Conservation (phyloP, 305 asterid species). For the Fraxinus nigra region DNA sequence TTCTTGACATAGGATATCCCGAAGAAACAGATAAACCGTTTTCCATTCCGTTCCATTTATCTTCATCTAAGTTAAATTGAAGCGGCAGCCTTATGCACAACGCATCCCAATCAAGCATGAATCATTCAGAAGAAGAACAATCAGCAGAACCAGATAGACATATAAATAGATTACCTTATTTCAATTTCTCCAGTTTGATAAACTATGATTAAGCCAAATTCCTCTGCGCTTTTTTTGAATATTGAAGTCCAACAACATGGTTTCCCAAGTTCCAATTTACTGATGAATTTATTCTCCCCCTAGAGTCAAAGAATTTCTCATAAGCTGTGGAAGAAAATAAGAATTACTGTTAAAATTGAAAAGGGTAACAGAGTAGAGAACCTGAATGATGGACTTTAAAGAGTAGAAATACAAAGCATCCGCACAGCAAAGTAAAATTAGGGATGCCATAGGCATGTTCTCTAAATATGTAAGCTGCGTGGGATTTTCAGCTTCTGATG, state of each 20-base stretch:
- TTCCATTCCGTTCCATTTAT: not conserved
- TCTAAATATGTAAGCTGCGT: slow-evolving; percentile 29
- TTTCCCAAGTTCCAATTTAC: slow-evolving; percentile 57
- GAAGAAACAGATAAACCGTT: not conserved
- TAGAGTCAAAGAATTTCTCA: slow-evolving; percentile 29
- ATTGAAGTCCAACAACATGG: slow-evolving; percentile 79
- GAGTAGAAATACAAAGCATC: slow-evolving; percentile 60
- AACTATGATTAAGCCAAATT: slow-evolving; percentile 53
- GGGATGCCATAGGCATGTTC: slow-evolving; percentile 37
- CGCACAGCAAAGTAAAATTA: slow-evolving; percentile 70
- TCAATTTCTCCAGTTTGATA: slow-evolving; percentile 84
- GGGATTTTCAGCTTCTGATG: slow-evolving; percentile 33
- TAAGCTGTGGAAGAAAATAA: slow-evolving; percentile 27
- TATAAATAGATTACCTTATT: slow-evolving; percentile 49
- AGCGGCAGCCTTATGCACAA: not conserved
- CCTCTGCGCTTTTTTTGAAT: slow-evolving; percentile 52
- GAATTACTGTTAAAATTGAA: not conserved
- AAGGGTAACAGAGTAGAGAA: slow-evolving; percentile 26
- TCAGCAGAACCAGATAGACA: slow-evolving; percentile 14
- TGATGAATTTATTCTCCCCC: slow-evolving; percentile 50
- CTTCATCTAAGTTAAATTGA: slow-evolving; percentile 1
- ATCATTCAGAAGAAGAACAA: slow-evolving; percentile 1
- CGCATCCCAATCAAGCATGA: slow-evolving; percentile 14
- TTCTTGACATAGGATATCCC: not conserved
- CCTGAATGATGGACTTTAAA: slow-evolving; percentile 63